phyloP scores from a whole-genome alignment of 179 eudicot species.

The Carnegiea gigantea region DNA sequence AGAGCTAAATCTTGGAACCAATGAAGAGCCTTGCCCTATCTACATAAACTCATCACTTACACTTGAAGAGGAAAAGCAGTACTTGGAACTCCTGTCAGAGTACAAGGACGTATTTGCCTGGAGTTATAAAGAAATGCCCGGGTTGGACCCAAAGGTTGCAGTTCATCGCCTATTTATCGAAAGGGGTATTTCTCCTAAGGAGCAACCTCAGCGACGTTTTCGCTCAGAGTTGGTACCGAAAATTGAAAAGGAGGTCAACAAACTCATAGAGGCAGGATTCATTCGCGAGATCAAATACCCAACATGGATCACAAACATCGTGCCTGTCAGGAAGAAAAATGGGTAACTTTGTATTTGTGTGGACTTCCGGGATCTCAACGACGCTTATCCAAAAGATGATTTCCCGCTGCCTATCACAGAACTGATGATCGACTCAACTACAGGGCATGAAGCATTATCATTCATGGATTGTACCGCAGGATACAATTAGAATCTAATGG shows the following conservation, averaged over 20 bases:
- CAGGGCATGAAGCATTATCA: neutral
- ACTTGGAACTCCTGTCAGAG: no score
- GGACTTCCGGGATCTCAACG: no score
- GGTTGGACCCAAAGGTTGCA: no score
- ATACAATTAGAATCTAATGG: no score
- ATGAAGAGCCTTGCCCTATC: no score
- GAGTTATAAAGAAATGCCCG: no score
- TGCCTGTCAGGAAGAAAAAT: neutral
- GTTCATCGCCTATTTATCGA: neutral
- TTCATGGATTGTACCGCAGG: neutral
- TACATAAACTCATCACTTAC: no score
- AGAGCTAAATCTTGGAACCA: no score
- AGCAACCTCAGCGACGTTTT: neutral
- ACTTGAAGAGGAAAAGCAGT: no score
- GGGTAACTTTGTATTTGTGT: neutral
- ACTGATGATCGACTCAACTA: neutral
- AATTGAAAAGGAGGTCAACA: no score
- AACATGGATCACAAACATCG: neutral
- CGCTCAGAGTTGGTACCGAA: neutral
- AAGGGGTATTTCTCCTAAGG: neutral
- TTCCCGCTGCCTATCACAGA: neutral
- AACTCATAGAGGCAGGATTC: no score
- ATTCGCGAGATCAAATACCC: neutral
- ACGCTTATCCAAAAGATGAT: conserved; percentile 6
- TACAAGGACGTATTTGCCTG: no score